phyloP scores from a whole-genome alignment of 164 flowering plant species.

The Vitis amurensis region DNA sequence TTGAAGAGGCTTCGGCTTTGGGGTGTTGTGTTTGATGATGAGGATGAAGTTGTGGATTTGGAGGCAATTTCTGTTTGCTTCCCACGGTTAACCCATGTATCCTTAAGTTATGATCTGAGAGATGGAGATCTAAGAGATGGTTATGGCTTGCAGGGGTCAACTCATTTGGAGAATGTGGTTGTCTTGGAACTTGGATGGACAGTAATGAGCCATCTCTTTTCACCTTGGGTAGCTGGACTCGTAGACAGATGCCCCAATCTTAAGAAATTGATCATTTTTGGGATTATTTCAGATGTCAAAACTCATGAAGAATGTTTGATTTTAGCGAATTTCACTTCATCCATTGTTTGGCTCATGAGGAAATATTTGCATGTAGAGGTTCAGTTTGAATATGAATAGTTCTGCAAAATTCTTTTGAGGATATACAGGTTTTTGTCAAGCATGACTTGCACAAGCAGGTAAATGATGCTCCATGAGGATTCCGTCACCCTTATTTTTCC shows the following conservation, averaged over 20 bases:
- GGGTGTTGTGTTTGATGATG: conserved; percentile 86
- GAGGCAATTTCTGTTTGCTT: conserved; percentile 74
- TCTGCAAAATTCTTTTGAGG: conserved; percentile 9
- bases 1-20: conserved; percentile 79
- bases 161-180: conserved; percentile 57
- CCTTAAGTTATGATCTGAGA: conserved; percentile 71
- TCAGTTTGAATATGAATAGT: conserved; percentile 69
- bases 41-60: conserved; percentile 75
- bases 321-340: conserved; percentile 51
- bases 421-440: background rate
- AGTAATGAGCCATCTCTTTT: conserved; percentile 60
- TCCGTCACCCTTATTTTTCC: too few relatives aligned
- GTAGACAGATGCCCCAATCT: conserved; percentile 54
- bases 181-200: conserved; percentile 87
- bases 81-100: conserved; percentile 62
- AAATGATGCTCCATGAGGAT: too few relatives aligned
- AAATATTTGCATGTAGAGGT: conserved; percentile 65
- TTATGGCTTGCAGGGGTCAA: conserved; percentile 62
- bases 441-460: too few relatives aligned
- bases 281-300: conserved; percentile 49
- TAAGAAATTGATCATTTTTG: conserved; percentile 50
- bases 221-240: conserved; percentile 45
- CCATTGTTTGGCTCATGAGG: conserved; percentile 55
- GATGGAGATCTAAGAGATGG: conserved; percentile 48
- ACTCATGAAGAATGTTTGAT: conserved; percentile 47